A percentile compares a stretch with the other conserved stretches of the same genome.
Evolutionary conservation across 2,329 filamentous ascomycete genomes (phyloP).

Genomic region (Talaromyces sp.): DNA sequence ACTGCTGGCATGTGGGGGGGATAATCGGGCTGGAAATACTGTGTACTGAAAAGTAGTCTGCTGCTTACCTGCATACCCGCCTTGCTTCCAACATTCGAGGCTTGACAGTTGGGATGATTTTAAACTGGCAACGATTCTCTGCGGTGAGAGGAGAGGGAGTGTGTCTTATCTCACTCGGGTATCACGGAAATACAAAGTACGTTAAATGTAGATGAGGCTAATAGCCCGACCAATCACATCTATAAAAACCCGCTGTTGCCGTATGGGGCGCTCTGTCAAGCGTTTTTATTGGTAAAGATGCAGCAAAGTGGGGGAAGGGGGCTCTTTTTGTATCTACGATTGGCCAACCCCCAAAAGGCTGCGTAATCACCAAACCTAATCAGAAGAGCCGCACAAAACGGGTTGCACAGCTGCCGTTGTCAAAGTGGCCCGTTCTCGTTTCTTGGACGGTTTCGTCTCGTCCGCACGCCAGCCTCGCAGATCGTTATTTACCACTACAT

Average conservation of each 20-base stretch:
- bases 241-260: not conserved
- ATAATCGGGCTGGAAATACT: not conserved
- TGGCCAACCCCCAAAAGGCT: not conserved
- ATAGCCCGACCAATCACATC: not conserved
- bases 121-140: too few species aligned
- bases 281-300: too few species aligned
- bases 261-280: not conserved
- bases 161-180: not conserved
- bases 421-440: not conserved
- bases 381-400: slow-evolving; percentile 5
- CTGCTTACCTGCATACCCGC: not conserved
- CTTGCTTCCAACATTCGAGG: not conserved
- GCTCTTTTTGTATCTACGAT: not conserved
- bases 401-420: not conserved
- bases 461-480: not conserved
- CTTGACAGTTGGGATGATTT: not conserved
- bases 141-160: too few species aligned
- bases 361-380: not conserved
- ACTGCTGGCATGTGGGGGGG: not conserved
- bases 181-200: not conserved
- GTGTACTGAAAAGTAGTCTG: not conserved
- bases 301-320: too few species aligned
- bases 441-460: not conserved
- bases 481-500: not conserved
- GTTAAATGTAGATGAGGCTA: not conserved